Evolutionary conservation across 192 early-diverging fungal species (phyloP).

Genomic region (Cladochytrium replicatum): DNA sequence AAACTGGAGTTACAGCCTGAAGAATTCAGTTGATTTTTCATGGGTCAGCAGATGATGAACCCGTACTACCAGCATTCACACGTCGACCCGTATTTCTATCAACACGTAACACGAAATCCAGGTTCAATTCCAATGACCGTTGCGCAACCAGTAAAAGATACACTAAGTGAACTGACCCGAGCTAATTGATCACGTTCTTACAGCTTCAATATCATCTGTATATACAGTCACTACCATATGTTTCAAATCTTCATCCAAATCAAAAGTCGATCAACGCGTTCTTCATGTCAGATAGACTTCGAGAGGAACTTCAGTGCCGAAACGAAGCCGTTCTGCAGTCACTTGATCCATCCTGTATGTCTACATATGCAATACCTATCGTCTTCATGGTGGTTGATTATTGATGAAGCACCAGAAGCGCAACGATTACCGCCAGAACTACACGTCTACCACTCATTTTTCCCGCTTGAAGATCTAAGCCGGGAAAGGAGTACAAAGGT

Average conservation of each 20-base stretch:
- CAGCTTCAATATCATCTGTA: conserved; percentile 79
- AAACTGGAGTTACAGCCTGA: no score
- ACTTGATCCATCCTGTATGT: conserved; percentile 31
- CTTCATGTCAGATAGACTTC: conserved; percentile 73
- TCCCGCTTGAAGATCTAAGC: conserved; percentile 22
- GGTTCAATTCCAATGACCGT: conserved; percentile 12
- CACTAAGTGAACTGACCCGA: background rate
- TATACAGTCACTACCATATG: conserved; percentile 54
- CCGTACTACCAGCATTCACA: background rate
- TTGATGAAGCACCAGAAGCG: conserved; percentile 29
- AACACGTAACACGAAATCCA: background rate
- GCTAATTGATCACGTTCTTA: background rate
- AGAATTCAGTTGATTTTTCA: no score
- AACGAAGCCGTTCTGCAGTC: conserved; percentile 45
- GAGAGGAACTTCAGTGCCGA: conserved; percentile 65
- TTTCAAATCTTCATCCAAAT: conserved; percentile 59
- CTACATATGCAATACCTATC: background rate
- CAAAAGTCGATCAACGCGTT: conserved; percentile 73
- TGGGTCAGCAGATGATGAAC: background rate
- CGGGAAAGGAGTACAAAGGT: conserved; percentile 32
- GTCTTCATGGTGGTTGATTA: background rate
- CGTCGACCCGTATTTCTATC: background rate
- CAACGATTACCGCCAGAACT: conserved; percentile 46
- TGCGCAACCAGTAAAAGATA: conserved; percentile 24
- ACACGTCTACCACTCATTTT: conserved; percentile 80